Conservation (phyloP, 306 rosid genomes). For the Prunus fruticosa region DNA sequence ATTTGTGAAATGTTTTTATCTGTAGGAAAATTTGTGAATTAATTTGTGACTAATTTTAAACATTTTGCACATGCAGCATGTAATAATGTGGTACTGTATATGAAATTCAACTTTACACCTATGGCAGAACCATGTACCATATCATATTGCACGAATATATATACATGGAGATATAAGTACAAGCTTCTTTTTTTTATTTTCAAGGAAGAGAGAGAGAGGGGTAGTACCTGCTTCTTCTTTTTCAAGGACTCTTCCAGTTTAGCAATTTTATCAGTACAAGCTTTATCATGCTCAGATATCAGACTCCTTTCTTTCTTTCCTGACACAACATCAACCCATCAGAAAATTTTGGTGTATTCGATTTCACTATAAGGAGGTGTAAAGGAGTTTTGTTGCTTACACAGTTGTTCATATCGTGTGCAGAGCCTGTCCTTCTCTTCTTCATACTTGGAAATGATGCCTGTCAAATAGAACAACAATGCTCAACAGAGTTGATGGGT, state of each 20-base stretch:
- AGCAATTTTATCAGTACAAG: slow-evolving; percentile 65
- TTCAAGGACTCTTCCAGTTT: slow-evolving; percentile 71
- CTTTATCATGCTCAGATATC: slow-evolving; percentile 74
- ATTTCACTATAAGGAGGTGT: background rate
- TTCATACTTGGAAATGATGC: slow-evolving; percentile 38
- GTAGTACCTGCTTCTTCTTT: slow-evolving; percentile 74
- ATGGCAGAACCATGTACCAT: too few species aligned
- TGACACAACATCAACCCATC: slow-evolving; percentile 32
- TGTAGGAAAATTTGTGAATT: background rate
- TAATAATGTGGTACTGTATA: too few species aligned
- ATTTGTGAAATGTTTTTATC: too few species aligned
- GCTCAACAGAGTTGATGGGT: too few species aligned
- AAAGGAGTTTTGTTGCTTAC: slow-evolving; percentile 39
- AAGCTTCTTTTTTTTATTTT: too few species aligned
- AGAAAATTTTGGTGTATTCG: background rate
- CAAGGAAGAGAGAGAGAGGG: background rate
- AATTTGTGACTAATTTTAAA: too few species aligned
- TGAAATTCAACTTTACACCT: too few species aligned
- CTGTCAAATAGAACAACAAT: too few species aligned
- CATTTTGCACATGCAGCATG: too few species aligned
- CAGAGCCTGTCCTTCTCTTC: slow-evolving; percentile 85
- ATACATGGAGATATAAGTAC: background rate
- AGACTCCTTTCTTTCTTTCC: slow-evolving; percentile 71
- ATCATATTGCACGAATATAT: background rate
- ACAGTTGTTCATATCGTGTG: slow-evolving; percentile 73